Percentiles rank a stretch among this genome's conserved stretches.
Conservation (phyloP, 768 basidiomycete species). For the Calocera cornea region DNA sequence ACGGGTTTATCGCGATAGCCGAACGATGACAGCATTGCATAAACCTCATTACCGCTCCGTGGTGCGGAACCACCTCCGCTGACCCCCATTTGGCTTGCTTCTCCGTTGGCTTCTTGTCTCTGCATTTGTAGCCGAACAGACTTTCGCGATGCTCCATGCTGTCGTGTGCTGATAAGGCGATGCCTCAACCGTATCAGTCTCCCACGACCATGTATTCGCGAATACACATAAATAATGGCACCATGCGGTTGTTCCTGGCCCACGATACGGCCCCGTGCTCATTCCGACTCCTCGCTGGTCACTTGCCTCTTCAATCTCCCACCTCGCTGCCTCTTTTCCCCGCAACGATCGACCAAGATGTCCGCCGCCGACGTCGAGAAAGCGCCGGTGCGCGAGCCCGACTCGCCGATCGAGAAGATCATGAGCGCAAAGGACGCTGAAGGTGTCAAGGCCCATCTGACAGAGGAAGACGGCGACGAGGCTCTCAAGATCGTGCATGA, state of each 20-base stretch:
- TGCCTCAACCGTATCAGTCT: not conserved
- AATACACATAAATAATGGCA: not conserved
- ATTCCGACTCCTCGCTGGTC: not conserved
- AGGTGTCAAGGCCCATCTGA: not conserved
- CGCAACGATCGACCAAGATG: conserved; percentile 5
- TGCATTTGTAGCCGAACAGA: not conserved
- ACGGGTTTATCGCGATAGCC: not conserved
- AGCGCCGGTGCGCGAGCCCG: conserved; percentile 6
- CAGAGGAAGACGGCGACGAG: conserved; percentile 11
- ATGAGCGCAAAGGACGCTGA: not conserved
- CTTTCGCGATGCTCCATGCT: not conserved
- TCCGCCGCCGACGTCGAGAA: conserved; percentile 16
- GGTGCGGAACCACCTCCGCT: not conserved
- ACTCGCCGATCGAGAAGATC: not conserved
- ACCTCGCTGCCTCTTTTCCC: not conserved
- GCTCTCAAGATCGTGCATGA: conserved; percentile 12
- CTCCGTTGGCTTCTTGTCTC: not conserved
- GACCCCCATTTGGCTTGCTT: not conserved
- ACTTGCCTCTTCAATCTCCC: not conserved
- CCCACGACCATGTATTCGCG: not conserved
- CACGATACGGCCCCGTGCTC: not conserved
- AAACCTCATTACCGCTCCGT: not conserved
- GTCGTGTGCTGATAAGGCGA: not conserved
- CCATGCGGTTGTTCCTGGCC: not conserved
- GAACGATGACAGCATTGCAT: not conserved